Evolutionary conservation across 331 rosid species (phyloP), one percentile per base, ranked within the genome.

Genomic region (Quercus lobata): DNA sequence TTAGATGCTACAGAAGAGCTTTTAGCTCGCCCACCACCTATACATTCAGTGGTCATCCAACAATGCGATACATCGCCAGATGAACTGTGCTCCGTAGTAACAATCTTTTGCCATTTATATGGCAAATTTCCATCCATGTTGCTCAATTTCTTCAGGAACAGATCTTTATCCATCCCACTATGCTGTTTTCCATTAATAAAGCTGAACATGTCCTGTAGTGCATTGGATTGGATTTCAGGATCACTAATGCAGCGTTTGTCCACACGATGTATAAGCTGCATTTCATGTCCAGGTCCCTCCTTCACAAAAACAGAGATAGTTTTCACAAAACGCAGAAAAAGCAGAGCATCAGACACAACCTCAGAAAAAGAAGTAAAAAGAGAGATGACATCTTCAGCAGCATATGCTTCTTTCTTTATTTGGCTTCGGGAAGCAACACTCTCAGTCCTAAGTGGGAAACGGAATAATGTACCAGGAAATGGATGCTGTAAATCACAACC

Each of bases 391-490:
- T 95, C 99, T 88, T 93, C 99, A 70, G 97, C 87, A 41, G 93
- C 86, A 83, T 91, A 95, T 65, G 86, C 91, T 80, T 95, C 99
- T 81, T 95, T 95, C 87, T 92, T 95, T 65, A 95, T 93, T 89
- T 93, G 97, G 86, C 99, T 95, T 76, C 93, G 89, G 75, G 97
- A 90, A 80, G 99, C 97, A 85, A 84, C 90, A 84, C 73, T 75
- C 35, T 89, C 92, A 76, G 86, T 90, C 86, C 99, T 90, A 10
- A 95, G 99, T 18, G 99, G 97, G 77, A 95, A 95, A 49, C 99
- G 97, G 72, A 95, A 95, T 61, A 95, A 88, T 2, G 99, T 95
- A 65, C 99, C 99, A 74, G 99, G 97, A 90, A 91, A 95, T 24
- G 91, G 84, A 19, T 87, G 90, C 65, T 90, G 97, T 91, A 95